Evolutionary conservation across 192 early-diverging fungal species (phyloP), one percentile per base, ranked within the genome.

Genomic region (Coemansia sp.): DNA sequence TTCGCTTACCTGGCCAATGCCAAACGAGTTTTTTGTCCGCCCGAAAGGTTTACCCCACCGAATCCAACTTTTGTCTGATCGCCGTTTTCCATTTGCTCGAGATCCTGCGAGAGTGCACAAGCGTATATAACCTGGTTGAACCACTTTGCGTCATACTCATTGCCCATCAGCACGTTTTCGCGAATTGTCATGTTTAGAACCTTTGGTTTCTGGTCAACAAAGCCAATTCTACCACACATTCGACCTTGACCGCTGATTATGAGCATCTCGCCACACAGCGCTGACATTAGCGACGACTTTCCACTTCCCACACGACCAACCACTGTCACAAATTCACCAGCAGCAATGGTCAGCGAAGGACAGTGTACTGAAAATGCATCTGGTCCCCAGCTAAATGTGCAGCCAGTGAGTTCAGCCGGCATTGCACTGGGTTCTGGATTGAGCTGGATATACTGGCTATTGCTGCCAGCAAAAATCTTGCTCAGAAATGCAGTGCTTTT

Each of bases 221-320:
- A 83, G 31, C 75, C 72, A 22, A 78, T 72, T 9, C 71, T 66
- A 1, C 93, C 93, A 40, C 85, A 77, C 7, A 95, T 51, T 25
- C 66, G 72, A 2, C 93, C 92, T 5, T 82, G 70, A 5, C 93
- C 93, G 20, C 60, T 60, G 1, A 80, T 52, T 60, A 88, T 81
- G 37, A 90, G 87, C 89, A 94, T 96, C 75, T 98, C 95, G 12
- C 90, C 84, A 61, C 93, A 91, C 8, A 92, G 69, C 0, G 87
- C 74, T 0, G 72, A 66, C 15, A 93, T 68, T 60, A 93, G 77
- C 52, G 82, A 85, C 21, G 75, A 78, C 54, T 91, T 92, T 2
- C 89, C 89, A 11, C 90, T 86, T 17, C 93, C 93, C 15, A 91
- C 87, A 0, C 93, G 78, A 4, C 94, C 93, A 23, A 94, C 89